Percentiles rank a stretch among this genome's conserved stretches.
Evolutionary conservation across 2,329 filamentous ascomycete genomes (phyloP).

Genomic region (Diaporthe sp.): DNA sequence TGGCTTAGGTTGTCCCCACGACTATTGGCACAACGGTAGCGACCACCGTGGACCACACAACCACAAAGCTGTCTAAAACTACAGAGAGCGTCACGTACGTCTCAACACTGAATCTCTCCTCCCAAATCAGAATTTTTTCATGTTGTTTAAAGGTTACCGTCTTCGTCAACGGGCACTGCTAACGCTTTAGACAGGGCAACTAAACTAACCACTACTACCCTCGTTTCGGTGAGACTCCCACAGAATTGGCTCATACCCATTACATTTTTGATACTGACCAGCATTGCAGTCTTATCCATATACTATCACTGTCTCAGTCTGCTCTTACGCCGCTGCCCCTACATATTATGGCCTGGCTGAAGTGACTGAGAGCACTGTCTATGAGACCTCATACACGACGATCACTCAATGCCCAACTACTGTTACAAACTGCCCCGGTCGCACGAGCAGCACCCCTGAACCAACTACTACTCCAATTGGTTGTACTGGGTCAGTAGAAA

Average conservation of each 20-base stretch:
- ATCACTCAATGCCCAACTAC: slow-evolving; percentile 29
- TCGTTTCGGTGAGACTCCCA: slow-evolving; percentile 37
- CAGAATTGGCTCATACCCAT: no score
- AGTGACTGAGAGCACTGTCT: slow-evolving; percentile 21
- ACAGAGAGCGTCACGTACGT: slow-evolving; percentile 30
- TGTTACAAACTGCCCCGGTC: slow-evolving; percentile 34
- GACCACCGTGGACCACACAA: slow-evolving; percentile 31
- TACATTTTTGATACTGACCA: neutral
- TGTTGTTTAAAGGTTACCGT: neutral
- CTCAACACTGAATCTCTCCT: neutral
- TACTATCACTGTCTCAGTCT: slow-evolving; percentile 38
- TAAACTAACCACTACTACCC: slow-evolving; percentile 32
- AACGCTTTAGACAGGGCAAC: slow-evolving; percentile 36
- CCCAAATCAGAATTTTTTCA: no score
- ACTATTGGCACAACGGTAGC: neutral
- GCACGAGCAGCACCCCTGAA: slow-evolving; percentile 14
- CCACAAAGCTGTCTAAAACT: neutral
- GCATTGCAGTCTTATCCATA: slow-evolving; percentile 41
- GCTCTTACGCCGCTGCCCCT: slow-evolving; percentile 27
- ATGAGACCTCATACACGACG: slow-evolving; percentile 22
- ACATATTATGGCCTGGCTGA: slow-evolving; percentile 24
- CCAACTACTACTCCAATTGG: slow-evolving; percentile 19
- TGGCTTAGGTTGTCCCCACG: slow-evolving; percentile 20
- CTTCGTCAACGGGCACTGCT: neutral
- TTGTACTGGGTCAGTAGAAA: slow-evolving; percentile 6